These are phyloP conservation scores for Helianthus tuberosus DNA, from an alignment of 129 eudicot species.

Conservation along the genomic window DNA sequence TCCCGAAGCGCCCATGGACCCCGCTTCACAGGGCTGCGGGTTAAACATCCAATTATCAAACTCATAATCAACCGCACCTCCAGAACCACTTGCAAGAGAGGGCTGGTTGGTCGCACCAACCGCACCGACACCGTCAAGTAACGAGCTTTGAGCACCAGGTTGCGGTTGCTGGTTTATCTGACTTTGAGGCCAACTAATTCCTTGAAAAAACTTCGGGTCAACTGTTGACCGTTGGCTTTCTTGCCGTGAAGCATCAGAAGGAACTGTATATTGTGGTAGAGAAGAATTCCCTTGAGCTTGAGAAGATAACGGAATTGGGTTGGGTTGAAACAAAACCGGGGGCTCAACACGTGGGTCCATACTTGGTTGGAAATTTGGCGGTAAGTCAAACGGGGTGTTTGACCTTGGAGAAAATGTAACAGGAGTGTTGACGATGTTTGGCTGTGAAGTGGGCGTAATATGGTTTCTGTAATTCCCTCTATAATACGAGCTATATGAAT, in stretches of 20 bases:
- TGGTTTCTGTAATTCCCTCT: too few species aligned
- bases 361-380: conserved; percentile 10
- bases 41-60: conserved; percentile 45
- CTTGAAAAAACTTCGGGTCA: conserved; percentile 28
- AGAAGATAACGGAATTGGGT: conserved; percentile 2
- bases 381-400: too few species aligned
- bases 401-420: too few species aligned
- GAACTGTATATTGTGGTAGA: conserved; percentile 15
- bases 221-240: conserved; percentile 25
- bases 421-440: too few species aligned
- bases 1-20: conserved; percentile 24
- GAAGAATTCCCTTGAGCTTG: conserved; percentile 31
- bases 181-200: conserved; percentile 22
- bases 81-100: conserved; percentile 30
- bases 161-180: conserved; percentile 22
- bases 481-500: too few species aligned
- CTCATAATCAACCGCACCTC: conserved; percentile 36
- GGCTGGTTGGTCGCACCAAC: conserved; percentile 19
- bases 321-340: conserved; percentile 33
- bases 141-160: conserved; percentile 33
- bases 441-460: too few species aligned
- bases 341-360: not conserved
- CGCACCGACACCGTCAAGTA: conserved; percentile 15
- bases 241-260: conserved; percentile 32
- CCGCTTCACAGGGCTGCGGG: conserved; percentile 32